Conservation (phyloP, 352 stramenopile species). For the Thraustochytrium striatum region DNA sequence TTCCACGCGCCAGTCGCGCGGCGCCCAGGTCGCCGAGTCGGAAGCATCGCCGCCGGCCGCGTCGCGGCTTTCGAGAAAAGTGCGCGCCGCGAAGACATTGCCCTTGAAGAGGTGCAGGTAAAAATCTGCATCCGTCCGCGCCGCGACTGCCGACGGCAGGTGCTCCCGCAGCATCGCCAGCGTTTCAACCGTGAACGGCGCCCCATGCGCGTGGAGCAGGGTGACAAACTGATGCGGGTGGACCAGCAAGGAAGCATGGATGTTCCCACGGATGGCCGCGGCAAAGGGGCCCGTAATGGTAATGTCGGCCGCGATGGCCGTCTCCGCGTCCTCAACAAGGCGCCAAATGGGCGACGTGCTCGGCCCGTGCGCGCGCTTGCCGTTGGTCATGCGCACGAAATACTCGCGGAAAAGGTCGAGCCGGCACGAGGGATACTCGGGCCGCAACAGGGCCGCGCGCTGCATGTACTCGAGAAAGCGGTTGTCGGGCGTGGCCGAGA, state of each 20-base stretch:
- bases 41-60: not conserved
- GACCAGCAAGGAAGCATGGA: not conserved
- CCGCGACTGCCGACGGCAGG: not conserved
- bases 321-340: not conserved
- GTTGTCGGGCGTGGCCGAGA: not conserved
- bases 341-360: not conserved
- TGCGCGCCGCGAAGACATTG: not conserved
- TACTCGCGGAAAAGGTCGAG: conserved; percentile 47
- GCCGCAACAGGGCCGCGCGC: conserved; percentile 14
- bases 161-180: conserved; percentile 16
- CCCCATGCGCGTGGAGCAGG: conserved; percentile 22
- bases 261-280: not conserved
- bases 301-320: not conserved
- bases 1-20: not conserved
- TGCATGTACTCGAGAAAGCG: not conserved
- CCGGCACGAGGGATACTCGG: conserved; percentile 25
- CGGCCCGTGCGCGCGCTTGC: too few relatives aligned
- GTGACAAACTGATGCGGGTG: conserved; percentile 35
- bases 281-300: conserved; percentile 24
- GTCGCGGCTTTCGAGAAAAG: not conserved
- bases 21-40: not conserved
- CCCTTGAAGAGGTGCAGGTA: conserved; percentile 19
- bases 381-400: not conserved
- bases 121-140: not conserved
- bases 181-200: not conserved